Base-by-base conservation (phyloP, 2,329 filamentous ascomycete species). In the Ophiostoma angusticollis region DNA sequence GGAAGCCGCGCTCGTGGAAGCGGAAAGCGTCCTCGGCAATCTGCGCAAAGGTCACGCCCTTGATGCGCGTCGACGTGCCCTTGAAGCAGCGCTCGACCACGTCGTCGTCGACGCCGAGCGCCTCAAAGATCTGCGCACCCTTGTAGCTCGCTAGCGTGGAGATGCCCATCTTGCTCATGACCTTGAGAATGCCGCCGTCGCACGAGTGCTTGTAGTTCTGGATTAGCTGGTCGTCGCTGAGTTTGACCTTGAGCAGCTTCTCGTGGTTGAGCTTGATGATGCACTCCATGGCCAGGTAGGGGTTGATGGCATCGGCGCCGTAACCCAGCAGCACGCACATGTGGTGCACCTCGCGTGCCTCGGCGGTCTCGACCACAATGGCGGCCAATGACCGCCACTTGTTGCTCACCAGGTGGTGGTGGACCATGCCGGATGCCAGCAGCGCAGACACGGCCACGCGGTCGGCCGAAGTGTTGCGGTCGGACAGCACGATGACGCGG, bases 101-200 rank as follows among this genome's bases (percentile, higher is more conserved):
- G 16, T 72, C 71, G 58, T 94, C 87, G 54, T 95, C 87, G 24
- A 95, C 78, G 62, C 89, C 89, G 31, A 96, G 80, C 35, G 87
- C 86, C 59, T 96, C 89, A 51, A 95, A 96, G 48, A 96, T 96
- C 65, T 96, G 89, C 40, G 89, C 89, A 55, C 89, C 89, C 69
- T 96, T 96, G 70, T 96, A 96, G 50, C 82, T 89, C 54, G 89
- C 85, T 32, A 96, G 69, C 23, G 89, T 96, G 6, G 89, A 95
- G 48, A 96, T 96, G 66, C 89, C 89, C 89, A 96, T 96, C 70
- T 96, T 96, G 60, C 82, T 91, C 89, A 96, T 96, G 58, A 96
- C 89, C 63, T 96, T 96, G 47, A 96, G 69, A 47, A 96, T 94
- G 65, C 89, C 89, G 54, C 89, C 89, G 50, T 95, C 87, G 52